phyloP scores from a whole-genome alignment of 768 basidiomycete species.

The Astraeus odoratus region DNA sequence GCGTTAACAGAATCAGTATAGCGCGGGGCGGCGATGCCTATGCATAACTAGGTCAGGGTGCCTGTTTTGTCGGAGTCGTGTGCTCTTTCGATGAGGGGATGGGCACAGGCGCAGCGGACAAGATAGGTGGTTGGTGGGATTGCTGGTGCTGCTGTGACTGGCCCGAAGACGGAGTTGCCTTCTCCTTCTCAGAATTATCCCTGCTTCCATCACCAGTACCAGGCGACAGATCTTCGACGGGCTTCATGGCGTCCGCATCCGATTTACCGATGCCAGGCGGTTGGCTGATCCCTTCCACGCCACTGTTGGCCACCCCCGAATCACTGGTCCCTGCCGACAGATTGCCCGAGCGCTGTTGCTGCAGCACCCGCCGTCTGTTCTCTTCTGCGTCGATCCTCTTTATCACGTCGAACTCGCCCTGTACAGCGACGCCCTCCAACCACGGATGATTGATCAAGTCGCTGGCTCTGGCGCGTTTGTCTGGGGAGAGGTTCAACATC shows the following conservation, averaged over 20 bases:
- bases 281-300: constrained; percentile 4
- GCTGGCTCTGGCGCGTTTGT: constrained; percentile 81
- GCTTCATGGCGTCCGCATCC: constrained; percentile 64
- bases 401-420: constrained; percentile 85
- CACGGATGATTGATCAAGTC: constrained; percentile 84
- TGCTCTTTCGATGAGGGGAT: constrained; percentile 15
- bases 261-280: constrained; percentile 7
- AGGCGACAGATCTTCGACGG: constrained; percentile 46
- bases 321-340: neutral
- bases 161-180: neutral
- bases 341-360: constrained; percentile 9
- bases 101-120: constrained; percentile 19
- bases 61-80: constrained; percentile 4
- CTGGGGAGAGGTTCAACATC: constrained; percentile 87
- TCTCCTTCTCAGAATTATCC: constrained; percentile 9
- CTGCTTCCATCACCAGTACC: constrained; percentile 1
- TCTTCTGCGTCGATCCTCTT: constrained; percentile 56
- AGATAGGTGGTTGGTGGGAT: constrained; percentile 12
- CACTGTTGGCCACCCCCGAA: neutral
- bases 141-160: too few relatives aligned
- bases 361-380: constrained; percentile 14
- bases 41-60: neutral
- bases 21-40: neutral
- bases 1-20: neutral
- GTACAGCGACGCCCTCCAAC: constrained; percentile 79